phyloP scores from a whole-genome alignment of 306 rosid genomes.

The Cucurbita argyrosperma region DNA sequence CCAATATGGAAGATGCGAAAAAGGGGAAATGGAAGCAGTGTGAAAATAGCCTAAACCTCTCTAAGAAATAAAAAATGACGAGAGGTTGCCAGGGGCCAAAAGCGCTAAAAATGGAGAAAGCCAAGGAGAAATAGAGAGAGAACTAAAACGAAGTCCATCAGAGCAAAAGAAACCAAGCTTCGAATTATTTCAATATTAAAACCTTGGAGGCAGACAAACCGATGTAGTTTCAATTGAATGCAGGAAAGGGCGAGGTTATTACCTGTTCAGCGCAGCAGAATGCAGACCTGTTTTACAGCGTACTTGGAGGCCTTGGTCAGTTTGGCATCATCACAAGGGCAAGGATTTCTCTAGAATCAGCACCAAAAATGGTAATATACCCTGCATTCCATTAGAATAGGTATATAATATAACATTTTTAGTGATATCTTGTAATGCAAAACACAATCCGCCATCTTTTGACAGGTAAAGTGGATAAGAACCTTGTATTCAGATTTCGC shows the following conservation, averaged over 20 bases:
- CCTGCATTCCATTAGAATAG: background rate
- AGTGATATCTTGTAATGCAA: slow-evolving; percentile 1
- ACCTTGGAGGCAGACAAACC: background rate
- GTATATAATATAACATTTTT: background rate
- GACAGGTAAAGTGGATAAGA: slow-evolving; percentile 81
- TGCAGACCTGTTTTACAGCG: slow-evolving; percentile 64
- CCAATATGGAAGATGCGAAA: too few species aligned
- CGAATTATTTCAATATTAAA: background rate
- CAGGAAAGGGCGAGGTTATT: slow-evolving; percentile 81
- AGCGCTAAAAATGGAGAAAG: background rate
- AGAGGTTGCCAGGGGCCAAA: too few species aligned
- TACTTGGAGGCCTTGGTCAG: slow-evolving; percentile 93
- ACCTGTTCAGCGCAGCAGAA: slow-evolving; percentile 56
- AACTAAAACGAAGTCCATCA: background rate
- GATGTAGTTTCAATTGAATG: slow-evolving; percentile 6
- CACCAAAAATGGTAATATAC: slow-evolving; percentile 54
- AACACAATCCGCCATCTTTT: slow-evolving; percentile 4
- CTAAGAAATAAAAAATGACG: too few species aligned
- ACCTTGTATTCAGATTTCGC: slow-evolving; percentile 76
- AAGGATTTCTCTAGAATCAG: slow-evolving; percentile 78
- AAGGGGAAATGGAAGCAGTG: too few species aligned
- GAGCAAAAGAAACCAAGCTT: background rate
- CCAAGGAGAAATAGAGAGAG: too few species aligned
- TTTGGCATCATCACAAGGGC: slow-evolving; percentile 86
- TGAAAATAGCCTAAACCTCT: too few species aligned